phyloP scores from a whole-genome alignment of 176 grass and related monocot genomes.

The Typha latifolia region DNA sequence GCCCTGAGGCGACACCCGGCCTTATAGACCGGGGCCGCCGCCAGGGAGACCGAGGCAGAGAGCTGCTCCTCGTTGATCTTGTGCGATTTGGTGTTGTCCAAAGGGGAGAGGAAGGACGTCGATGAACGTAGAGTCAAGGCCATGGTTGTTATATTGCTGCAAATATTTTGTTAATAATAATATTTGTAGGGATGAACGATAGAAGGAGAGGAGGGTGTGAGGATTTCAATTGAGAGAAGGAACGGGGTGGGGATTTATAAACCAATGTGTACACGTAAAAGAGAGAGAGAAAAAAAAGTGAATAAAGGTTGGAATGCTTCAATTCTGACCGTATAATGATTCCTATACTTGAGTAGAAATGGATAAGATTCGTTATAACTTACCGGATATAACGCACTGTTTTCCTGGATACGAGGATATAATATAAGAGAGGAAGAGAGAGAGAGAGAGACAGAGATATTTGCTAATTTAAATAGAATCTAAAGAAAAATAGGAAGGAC shows the following conservation, averaged over 20 bases:
- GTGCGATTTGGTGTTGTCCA: constrained; percentile 47
- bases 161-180: not conserved
- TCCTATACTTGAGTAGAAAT: not conserved
- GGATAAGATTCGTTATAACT: not conserved
- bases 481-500: not conserved
- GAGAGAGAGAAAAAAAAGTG: too few relatives aligned
- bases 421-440: too few relatives aligned
- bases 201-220: constrained; percentile 6
- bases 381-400: too few relatives aligned
- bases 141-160: constrained; percentile 30
- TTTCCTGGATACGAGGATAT: too few relatives aligned
- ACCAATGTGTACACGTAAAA: not conserved
- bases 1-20: constrained; percentile 10
- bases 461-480: too few relatives aligned
- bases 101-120: constrained; percentile 37
- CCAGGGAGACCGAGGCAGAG: constrained; percentile 24
- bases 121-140: constrained; percentile 49
- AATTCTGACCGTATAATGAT: not conserved
- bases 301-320: too few relatives aligned
- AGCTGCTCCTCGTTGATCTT: constrained; percentile 26
- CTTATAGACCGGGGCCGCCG: not conserved
- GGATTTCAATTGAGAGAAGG: constrained; percentile 2
- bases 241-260: constrained; percentile 26
- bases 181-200: not conserved
- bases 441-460: too few relatives aligned